A percentile compares a stretch with the other conserved stretches of the same genome.
These are phyloP conservation scores for Orychophragmus violaceus DNA, from an alignment of 345 rosid genomes.

Conservation along the genomic window DNA sequence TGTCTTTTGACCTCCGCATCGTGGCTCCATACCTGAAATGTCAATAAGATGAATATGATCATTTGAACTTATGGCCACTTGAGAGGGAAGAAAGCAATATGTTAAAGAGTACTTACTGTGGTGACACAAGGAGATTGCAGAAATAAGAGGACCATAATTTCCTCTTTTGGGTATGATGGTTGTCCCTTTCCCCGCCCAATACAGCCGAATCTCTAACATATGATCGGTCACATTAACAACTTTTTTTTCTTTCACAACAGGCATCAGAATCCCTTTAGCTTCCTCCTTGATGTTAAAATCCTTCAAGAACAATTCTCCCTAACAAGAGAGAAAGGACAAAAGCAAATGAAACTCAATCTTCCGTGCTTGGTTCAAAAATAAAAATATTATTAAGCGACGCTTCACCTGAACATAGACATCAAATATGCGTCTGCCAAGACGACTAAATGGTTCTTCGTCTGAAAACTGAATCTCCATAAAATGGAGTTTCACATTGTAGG, in stretches of 20 bases:
- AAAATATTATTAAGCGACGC: not conserved
- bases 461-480: constrained; percentile 60
- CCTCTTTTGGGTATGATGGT: not conserved
- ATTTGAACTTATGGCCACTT: not conserved
- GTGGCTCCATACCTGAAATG: not conserved
- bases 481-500: constrained; percentile 46
- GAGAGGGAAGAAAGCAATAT: not conserved
- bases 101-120: not conserved
- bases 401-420: constrained; percentile 53
- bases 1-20: not conserved
- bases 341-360: not conserved
- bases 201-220: not conserved
- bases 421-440: constrained; percentile 50
- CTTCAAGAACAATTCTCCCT: constrained; percentile 18
- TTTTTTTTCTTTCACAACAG: not conserved
- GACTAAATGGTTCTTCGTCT: constrained; percentile 26
- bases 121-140: not conserved
- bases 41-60: not conserved
- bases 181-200: not conserved
- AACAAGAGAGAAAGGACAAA: not conserved
- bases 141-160: not conserved
- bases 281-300: constrained; percentile 33
- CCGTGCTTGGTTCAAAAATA: not conserved
- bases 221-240: constrained; percentile 22
- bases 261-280: constrained; percentile 3